Evolutionary conservation across 352 stramenopile genomes (phyloP).

Genomic region (Paralagenidium karlingii): DNA sequence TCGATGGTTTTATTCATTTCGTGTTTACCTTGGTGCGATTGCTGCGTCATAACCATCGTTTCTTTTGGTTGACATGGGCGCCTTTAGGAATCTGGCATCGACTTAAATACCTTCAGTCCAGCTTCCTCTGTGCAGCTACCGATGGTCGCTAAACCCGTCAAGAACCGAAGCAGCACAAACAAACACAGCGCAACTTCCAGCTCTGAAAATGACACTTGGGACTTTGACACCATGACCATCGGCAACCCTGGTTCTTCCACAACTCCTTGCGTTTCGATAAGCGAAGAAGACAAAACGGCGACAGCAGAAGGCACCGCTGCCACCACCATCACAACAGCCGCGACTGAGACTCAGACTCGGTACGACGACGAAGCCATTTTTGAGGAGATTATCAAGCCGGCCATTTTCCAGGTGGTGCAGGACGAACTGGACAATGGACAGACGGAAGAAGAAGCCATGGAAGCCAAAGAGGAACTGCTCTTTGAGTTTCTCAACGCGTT

Average conservation of each 20-base stretch:
- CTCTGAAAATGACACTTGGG: slow-evolving; percentile 46
- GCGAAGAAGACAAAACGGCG: slow-evolving; percentile 6
- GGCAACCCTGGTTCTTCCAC: slow-evolving; percentile 6
- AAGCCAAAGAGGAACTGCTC: slow-evolving; percentile 49
- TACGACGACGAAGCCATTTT: slow-evolving; percentile 41
- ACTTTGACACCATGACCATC: slow-evolving; percentile 65
- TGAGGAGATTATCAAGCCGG: slow-evolving; percentile 57
- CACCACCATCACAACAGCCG: not conserved
- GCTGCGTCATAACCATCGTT: not conserved
- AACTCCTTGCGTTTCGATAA: not conserved
- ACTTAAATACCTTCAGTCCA: slow-evolving; percentile 8
- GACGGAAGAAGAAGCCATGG: slow-evolving; percentile 17
- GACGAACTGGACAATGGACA: slow-evolving; percentile 16
- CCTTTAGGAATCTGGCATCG: slow-evolving; percentile 1
- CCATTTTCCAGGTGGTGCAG: slow-evolving; percentile 61
- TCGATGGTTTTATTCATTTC: not conserved
- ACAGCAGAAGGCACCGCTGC: not conserved
- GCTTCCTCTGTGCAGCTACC: slow-evolving; percentile 10
- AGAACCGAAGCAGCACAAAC: slow-evolving; percentile 13
- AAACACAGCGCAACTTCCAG: slow-evolving; percentile 21
- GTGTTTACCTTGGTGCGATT: slow-evolving; percentile 1
- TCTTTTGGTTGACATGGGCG: not conserved
- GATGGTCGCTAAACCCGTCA: slow-evolving; percentile 12
- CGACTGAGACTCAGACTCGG: slow-evolving; percentile 2
- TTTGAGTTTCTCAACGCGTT: slow-evolving; percentile 72